Percentiles rank a stretch among this genome's conserved stretches.
Evolutionary conservation across 306 rosid species (phyloP).

Genomic region (Rosa lucieae): DNA sequence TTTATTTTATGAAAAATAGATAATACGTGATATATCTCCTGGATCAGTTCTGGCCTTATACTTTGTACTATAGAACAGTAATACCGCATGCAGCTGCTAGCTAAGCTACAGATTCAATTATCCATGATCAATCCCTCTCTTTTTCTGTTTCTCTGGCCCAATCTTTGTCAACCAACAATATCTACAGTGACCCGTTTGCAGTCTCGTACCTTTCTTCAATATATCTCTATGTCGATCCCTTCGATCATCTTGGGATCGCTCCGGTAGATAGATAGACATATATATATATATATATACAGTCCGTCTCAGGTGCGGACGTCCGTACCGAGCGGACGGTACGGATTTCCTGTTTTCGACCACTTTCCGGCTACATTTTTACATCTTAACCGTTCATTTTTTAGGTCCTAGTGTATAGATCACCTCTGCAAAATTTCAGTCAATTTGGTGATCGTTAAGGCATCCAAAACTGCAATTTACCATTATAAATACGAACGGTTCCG

Average conservation of each 20-base stretch:
- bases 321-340: no score
- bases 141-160: slow-evolving; percentile 6
- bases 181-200: background rate
- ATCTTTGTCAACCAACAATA: slow-evolving; percentile 23
- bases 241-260: slow-evolving; percentile 4
- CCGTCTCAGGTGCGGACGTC: no score
- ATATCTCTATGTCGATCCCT: background rate
- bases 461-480: no score
- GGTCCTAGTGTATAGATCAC: no score
- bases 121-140: slow-evolving; percentile 16
- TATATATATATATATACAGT: no score
- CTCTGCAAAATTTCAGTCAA: no score
- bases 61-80: background rate
- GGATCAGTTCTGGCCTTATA: background rate
- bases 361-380: no score
- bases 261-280: no score
- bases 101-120: slow-evolving; percentile 8
- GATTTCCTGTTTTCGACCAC: no score
- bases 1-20: background rate
- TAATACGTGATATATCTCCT: background rate
- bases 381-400: no score
- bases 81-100: background rate
- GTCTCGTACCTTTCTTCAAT: slow-evolving; percentile 18
- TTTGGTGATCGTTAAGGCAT: no score
- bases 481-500: no score